A percentile compares a stretch with the other conserved stretches of the same genome.
These are phyloP conservation scores for Aspergillus bertholletiae DNA, from an alignment of 495 filamentous ascomycete species.

Conservation along the genomic window DNA sequence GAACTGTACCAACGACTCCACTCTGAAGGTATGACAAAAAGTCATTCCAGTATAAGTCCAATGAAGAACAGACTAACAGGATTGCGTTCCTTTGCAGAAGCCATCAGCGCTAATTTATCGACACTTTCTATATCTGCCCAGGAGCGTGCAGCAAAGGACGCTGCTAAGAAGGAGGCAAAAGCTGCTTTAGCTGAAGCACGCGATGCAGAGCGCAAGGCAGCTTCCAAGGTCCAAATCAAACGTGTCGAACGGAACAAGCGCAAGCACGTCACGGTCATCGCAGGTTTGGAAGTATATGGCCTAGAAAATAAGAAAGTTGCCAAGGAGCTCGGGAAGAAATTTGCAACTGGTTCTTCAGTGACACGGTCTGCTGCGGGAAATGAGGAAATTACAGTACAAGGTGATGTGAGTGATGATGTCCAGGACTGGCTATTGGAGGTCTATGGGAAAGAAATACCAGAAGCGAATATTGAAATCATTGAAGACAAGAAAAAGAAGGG, in stretches of 20 bases:
- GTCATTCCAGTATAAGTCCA: background rate
- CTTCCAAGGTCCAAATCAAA: conserved; percentile 85
- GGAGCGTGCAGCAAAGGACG: conserved; percentile 90
- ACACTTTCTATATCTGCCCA: conserved; percentile 83
- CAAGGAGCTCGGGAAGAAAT: conserved; percentile 47
- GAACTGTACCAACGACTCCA: conserved; percentile 74
- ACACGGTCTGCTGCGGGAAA: conserved; percentile 82
- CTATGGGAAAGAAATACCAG: conserved; percentile 76
- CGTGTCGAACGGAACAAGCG: conserved; percentile 96
- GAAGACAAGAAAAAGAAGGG: conserved; percentile 88
- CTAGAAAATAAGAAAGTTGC: conserved; percentile 86
- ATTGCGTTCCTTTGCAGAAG: conserved; percentile 52
- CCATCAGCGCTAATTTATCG: conserved; percentile 74
- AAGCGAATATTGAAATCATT: conserved; percentile 89
- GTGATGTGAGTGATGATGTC: conserved; percentile 93
- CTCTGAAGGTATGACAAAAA: conserved; percentile 61
- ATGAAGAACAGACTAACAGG: background rate
- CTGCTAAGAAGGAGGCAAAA: conserved; percentile 90
- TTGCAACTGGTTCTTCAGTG: conserved; percentile 90
- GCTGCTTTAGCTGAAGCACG: conserved; percentile 79
- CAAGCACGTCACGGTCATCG: conserved; percentile 90
- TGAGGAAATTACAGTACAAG: conserved; percentile 97
- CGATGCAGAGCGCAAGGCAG: conserved; percentile 69
- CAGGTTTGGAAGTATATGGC: conserved; percentile 83
- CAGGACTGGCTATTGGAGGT: conserved; percentile 84